phyloP scores from a whole-genome alignment of 2,329 filamentous ascomycete genomes.

The Ophiocordyceps camponoti-saundersi region DNA sequence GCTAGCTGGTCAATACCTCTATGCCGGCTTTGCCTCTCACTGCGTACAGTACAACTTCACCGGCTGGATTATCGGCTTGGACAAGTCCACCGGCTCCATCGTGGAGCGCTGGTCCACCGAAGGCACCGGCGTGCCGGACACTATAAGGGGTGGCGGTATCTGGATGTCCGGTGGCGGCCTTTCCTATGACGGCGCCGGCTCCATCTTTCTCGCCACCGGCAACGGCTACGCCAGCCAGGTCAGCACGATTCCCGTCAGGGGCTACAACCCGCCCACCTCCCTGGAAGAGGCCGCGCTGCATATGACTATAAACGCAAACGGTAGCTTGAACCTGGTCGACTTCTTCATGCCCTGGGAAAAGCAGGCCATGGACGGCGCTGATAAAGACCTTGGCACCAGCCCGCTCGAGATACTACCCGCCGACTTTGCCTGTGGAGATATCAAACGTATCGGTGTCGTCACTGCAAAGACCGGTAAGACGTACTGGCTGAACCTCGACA shows the following conservation, averaged over 20 bases:
- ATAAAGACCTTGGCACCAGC: slow-evolving; percentile 30
- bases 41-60: slow-evolving; percentile 40
- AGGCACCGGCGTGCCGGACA: slow-evolving; percentile 18
- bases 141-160: slow-evolving; percentile 24
- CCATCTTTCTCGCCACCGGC: slow-evolving; percentile 20
- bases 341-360: slow-evolving; percentile 40
- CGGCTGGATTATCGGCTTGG: slow-evolving; percentile 30
- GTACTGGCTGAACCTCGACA: slow-evolving; percentile 24
- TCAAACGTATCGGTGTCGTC: slow-evolving; percentile 29
- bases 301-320: slow-evolving; percentile 21
- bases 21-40: slow-evolving; percentile 35
- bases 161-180: slow-evolving; percentile 24
- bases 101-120: slow-evolving; percentile 24
- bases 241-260: slow-evolving; percentile 18
- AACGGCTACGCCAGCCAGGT: slow-evolving; percentile 24
- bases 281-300: slow-evolving; percentile 28
- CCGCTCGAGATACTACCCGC: slow-evolving; percentile 24
- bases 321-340: slow-evolving; percentile 26
- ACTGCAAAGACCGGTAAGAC: slow-evolving; percentile 34
- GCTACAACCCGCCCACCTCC: slow-evolving; percentile 19
- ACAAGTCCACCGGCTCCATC: slow-evolving; percentile 20
- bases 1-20: slow-evolving; percentile 27
- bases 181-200: slow-evolving; percentile 20
- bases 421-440: slow-evolving; percentile 23
- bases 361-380: slow-evolving; percentile 27